A percentile compares a stretch with the other conserved stretches of the same genome.
phyloP scores from a whole-genome alignment of 1,284 basidiomycete genomes.

The Microbotryum saponariae region DNA sequence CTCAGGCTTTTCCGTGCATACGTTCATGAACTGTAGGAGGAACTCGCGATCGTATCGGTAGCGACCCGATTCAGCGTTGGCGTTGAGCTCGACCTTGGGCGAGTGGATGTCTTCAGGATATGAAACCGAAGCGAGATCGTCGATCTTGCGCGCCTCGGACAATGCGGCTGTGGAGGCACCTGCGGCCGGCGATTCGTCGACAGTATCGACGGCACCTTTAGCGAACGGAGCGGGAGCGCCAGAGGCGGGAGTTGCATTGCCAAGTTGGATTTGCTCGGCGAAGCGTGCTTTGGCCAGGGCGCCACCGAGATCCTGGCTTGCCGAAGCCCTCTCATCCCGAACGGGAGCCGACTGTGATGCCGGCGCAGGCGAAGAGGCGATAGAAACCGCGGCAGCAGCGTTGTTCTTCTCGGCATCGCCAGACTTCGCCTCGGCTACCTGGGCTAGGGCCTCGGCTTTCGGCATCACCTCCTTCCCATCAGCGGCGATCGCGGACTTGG shows the following conservation, averaged over 20 bases:
- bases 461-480: slow-evolving; percentile 15
- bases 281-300: background rate
- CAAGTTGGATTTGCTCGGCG: slow-evolving; percentile 21
- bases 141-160: slow-evolving; percentile 59
- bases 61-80: slow-evolving; percentile 71
- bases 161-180: slow-evolving; percentile 14
- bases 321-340: no score
- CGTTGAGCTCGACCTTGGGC: slow-evolving; percentile 77
- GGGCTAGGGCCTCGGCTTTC: slow-evolving; percentile 6
- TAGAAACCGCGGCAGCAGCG: slow-evolving; percentile 42
- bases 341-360: slow-evolving; percentile 33
- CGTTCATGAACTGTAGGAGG: slow-evolving; percentile 90
- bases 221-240: slow-evolving; percentile 37
- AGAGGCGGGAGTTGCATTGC: slow-evolving; percentile 10
- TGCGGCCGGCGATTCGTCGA: slow-evolving; percentile 3
- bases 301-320: slow-evolving; percentile 40
- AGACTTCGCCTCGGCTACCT: slow-evolving; percentile 31
- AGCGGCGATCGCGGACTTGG: slow-evolving; percentile 29
- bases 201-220: slow-evolving; percentile 26
- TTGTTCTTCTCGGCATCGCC: slow-evolving; percentile 31
- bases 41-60: slow-evolving; percentile 98
- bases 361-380: slow-evolving; percentile 38
- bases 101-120: slow-evolving; percentile 82
- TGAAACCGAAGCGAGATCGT: slow-evolving; percentile 65
- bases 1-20: slow-evolving; percentile 92